Evolutionary conservation across 768 basidiomycete genomes (phyloP).

Genomic region (Hortiboletus flavorubellus): DNA sequence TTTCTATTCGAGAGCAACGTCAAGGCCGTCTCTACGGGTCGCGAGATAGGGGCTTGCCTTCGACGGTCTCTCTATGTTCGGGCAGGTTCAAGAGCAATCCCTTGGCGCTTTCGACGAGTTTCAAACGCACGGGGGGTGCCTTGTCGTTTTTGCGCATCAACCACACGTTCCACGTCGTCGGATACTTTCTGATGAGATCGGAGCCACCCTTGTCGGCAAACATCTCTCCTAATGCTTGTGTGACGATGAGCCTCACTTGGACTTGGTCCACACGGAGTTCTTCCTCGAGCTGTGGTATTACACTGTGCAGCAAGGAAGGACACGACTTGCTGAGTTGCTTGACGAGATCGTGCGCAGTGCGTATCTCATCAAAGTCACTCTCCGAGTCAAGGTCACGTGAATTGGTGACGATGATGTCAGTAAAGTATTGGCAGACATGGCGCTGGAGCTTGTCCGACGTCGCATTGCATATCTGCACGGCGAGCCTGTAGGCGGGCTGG

Average conservation of each 20-base stretch:
- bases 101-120: slow-evolving; percentile 69
- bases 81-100: slow-evolving; percentile 61
- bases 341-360: slow-evolving; percentile 80
- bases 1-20: slow-evolving; percentile 37
- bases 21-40: not conserved
- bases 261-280: slow-evolving; percentile 78
- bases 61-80: slow-evolving; percentile 65
- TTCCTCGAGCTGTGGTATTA: slow-evolving; percentile 90
- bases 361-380: slow-evolving; percentile 64
- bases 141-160: slow-evolving; percentile 76
- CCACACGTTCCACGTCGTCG: slow-evolving; percentile 85
- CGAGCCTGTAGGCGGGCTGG: slow-evolving; percentile 76
- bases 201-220: slow-evolving; percentile 71
- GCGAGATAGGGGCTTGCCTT: slow-evolving; percentile 50
- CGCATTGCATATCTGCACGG: slow-evolving; percentile 79
- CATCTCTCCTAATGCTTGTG: slow-evolving; percentile 86
- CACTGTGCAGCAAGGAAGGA: slow-evolving; percentile 80
- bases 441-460: slow-evolving; percentile 86
- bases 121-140: slow-evolving; percentile 61
- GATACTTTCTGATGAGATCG: slow-evolving; percentile 79
- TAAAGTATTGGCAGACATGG: slow-evolving; percentile 88
- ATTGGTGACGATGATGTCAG: slow-evolving; percentile 73
- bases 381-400: slow-evolving; percentile 51
- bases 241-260: slow-evolving; percentile 73
- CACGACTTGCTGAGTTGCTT: slow-evolving; percentile 76